Conservation (phyloP, 495 filamentous ascomycete genomes). For the Saxophila tyrrhenica region DNA sequence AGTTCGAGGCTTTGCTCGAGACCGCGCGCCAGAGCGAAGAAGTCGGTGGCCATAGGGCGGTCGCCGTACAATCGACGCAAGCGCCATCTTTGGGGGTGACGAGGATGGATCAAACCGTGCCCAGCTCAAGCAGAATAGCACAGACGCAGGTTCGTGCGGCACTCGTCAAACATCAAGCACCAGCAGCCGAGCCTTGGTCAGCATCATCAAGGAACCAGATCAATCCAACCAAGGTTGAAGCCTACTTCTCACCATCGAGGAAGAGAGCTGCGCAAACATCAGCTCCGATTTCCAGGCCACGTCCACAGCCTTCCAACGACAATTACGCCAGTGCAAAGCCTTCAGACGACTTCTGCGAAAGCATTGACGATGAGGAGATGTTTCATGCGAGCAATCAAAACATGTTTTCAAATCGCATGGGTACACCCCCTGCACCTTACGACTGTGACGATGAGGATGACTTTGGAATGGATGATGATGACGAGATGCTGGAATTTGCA, state of each 20-base stretch:
- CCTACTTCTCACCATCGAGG: constrained; percentile 14
- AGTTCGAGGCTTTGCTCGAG: constrained; percentile 1
- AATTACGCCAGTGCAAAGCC: background rate
- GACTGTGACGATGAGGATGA: constrained; percentile 17
- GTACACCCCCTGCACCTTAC: constrained; percentile 16
- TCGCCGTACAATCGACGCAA: constrained; percentile 11
- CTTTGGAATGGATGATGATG: constrained; percentile 35
- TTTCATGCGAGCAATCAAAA: constrained; percentile 3
- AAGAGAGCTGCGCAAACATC: background rate
- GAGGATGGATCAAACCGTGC: background rate
- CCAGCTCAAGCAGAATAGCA: constrained; percentile 11
- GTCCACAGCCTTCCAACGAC: background rate
- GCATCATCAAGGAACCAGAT: background rate
- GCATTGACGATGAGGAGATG: constrained; percentile 4
- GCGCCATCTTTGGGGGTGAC: background rate
- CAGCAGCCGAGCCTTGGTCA: background rate
- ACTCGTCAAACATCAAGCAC: background rate
- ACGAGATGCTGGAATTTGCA: constrained; percentile 55
- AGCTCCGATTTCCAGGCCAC: background rate
- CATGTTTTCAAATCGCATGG: constrained; percentile 21
- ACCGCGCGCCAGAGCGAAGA: background rate
- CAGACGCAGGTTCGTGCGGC: constrained; percentile 12
- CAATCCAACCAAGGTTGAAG: background rate
- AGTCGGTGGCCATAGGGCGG: background rate
- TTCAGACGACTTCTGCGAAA: background rate